phyloP scores from a whole-genome alignment of 441 rosid genomes.

The Adansonia grandidieri region DNA sequence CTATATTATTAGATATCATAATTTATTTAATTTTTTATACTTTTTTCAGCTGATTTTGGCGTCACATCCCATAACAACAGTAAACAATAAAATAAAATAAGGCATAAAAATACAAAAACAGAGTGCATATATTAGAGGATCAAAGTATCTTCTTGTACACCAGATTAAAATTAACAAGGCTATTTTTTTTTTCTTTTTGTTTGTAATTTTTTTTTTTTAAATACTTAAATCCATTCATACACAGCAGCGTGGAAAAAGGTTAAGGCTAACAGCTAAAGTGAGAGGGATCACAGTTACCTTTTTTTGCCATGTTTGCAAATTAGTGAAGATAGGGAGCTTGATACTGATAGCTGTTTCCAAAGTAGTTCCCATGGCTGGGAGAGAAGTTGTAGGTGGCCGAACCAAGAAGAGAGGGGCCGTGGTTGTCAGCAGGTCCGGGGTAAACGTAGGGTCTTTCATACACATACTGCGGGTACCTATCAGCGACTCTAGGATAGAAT shows the following conservation, averaged over 20 bases:
- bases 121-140: constrained; percentile 48
- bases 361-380: constrained; percentile 82
- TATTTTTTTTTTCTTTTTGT: constrained; percentile 34
- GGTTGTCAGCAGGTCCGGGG: constrained; percentile 68
- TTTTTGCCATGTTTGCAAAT: constrained; percentile 49
- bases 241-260: constrained; percentile 48
- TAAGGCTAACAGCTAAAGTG: constrained; percentile 77
- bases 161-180: constrained; percentile 53
- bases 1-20: no score
- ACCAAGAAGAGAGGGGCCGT: constrained; percentile 52
- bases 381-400: constrained; percentile 71
- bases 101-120: no score
- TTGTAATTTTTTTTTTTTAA: constrained; percentile 20
- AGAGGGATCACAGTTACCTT: constrained; percentile 56
- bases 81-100: no score
- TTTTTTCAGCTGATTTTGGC: no score
- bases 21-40: no score
- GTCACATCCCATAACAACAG: no score
- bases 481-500: constrained; percentile 64
- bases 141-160: constrained; percentile 51
- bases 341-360: constrained; percentile 86
- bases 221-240: constrained; percentile 76
- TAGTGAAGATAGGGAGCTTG: constrained; percentile 88
- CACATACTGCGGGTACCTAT: constrained; percentile 79
- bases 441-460: constrained; percentile 78